Base-by-base conservation (phyloP, 225 moss, liverwort and hornwort genomes). In the Asterella californica region DNA sequence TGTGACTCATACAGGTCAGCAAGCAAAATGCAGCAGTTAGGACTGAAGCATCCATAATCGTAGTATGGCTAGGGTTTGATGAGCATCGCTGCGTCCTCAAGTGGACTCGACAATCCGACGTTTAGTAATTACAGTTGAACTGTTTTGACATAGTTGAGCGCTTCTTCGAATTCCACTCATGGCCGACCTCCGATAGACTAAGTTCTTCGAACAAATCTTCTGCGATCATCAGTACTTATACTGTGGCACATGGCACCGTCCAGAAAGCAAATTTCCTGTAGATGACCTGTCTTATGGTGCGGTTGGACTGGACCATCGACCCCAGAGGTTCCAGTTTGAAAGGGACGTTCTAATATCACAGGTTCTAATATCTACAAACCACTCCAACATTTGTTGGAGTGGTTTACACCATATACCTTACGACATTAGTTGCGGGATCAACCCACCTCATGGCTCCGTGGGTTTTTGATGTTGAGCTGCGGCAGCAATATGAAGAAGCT, bases 381-480 rank as follows among this genome's bases (percentile, higher is more conserved):
- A n/a, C n/a, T 61, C 19, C n/a, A 25, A 25, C 61, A 27, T 61
- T 27, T 27, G n/a, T 61, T 27, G 61, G 11, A 27, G 61, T 61
- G 11, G 10, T 61, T 61, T 61, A 25, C 9, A 27, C n/a, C 6
- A 25, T 6, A 9, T 61, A 25, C 24, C 59, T 59, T 9, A 61
- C n/a, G 27, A 61, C 61, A 61, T 61, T 61, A 6, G 6, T 61
- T 61, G 27, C 7, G 27, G 25, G 25, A 61, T 25, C 25, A 25
- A 21, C 9, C 61, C 27, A 61, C 61, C 27, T 12, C 52, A 42
- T 17, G 17, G 61, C 33, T 33, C 65, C 65, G 65, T 65, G 65
- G 65, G 65, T 30, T 65, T 65, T 65, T 65, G 65, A 65, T 14
- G 33, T 65, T 65, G 65, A 65, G 32, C 65, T 32, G 32, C 65